These are phyloP conservation scores for Begonia masoniana DNA, from an alignment of 306 rosid species.

Conservation along the genomic window DNA sequence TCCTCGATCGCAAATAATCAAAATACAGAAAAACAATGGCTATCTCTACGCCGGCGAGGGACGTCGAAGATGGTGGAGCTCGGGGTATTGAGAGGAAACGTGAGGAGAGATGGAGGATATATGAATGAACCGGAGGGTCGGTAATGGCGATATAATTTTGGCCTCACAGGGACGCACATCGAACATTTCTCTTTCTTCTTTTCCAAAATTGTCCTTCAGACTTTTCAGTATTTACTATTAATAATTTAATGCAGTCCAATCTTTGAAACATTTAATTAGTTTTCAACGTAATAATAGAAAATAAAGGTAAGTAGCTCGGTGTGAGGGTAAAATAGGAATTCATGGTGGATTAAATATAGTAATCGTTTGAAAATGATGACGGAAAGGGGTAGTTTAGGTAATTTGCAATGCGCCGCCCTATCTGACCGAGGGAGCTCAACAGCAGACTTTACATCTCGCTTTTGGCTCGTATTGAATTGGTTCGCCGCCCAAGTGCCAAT, in stretches of 20 bases:
- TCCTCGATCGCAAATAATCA: conserved; percentile 4
- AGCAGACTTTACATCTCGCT: not conserved
- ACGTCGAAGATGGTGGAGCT: conserved; percentile 7
- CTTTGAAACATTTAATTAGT: no score
- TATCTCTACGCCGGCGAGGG: conserved; percentile 2
- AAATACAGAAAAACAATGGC: not conserved
- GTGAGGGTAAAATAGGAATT: no score
- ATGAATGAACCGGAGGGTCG: conserved; percentile 47
- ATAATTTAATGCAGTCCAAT: not conserved
- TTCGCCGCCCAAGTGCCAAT: no score
- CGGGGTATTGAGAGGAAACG: conserved; percentile 1
- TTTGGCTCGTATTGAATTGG: no score
- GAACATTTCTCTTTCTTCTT: conserved; percentile 15
- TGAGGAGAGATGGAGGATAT: conserved; percentile 21
- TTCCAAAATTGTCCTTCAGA: conserved; percentile 28
- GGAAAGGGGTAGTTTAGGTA: not conserved
- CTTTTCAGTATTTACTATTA: conserved; percentile 9
- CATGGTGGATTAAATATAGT: not conserved
- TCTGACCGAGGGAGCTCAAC: conserved; percentile 2
- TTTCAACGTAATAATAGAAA: no score
- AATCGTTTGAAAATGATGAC: not conserved
- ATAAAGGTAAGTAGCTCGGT: no score
- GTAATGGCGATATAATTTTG: conserved; percentile 60
- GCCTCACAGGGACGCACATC: conserved; percentile 76
- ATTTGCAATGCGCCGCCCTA: conserved; percentile 1